Conservation (phyloP, 2,329 filamentous ascomycete species). For the Ambrosiella beaveri region DNA sequence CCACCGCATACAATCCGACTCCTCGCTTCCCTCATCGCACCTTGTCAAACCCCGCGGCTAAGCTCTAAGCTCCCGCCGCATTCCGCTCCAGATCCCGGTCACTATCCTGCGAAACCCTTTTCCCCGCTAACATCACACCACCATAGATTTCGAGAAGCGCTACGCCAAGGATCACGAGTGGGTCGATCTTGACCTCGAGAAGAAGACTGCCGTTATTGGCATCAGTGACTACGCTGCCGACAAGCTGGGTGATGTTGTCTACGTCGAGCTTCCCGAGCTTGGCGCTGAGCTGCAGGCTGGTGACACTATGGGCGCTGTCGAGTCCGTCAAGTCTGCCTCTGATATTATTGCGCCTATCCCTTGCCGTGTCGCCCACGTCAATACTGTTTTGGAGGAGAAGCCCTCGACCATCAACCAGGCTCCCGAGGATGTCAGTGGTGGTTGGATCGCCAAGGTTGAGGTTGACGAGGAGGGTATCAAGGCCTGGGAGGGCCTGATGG, state of each 20-base stretch:
- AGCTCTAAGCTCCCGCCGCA: neutral
- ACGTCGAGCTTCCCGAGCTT: conserved; percentile 73
- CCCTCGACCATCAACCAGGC: conserved; percentile 77
- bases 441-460: conserved; percentile 84
- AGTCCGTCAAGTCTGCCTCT: conserved; percentile 96
- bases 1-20: neutral
- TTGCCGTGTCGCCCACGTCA: conserved; percentile 60
- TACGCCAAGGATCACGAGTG: conserved; percentile 98
- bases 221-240: conserved; percentile 86
- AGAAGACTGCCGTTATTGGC: conserved; percentile 64
- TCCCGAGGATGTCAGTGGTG: conserved; percentile 65
- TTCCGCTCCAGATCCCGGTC: neutral
- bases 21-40: neutral
- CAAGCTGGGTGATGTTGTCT: conserved; percentile 89
- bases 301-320: conserved; percentile 82
- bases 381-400: conserved; percentile 62
- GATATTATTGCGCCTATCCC: conserved; percentile 83
- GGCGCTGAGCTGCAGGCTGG: conserved; percentile 54
- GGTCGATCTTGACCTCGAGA: conserved; percentile 74
- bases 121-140: neutral
- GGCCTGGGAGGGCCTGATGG: conserved; percentile 64
- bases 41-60: conserved; percentile 1
- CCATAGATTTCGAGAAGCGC: conserved; percentile 38
- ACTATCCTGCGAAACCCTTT: neutral
- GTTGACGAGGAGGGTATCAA: conserved; percentile 46